Conservation (phyloP, 23 red algal genomes). For the Chondrus crispus region DNA sequence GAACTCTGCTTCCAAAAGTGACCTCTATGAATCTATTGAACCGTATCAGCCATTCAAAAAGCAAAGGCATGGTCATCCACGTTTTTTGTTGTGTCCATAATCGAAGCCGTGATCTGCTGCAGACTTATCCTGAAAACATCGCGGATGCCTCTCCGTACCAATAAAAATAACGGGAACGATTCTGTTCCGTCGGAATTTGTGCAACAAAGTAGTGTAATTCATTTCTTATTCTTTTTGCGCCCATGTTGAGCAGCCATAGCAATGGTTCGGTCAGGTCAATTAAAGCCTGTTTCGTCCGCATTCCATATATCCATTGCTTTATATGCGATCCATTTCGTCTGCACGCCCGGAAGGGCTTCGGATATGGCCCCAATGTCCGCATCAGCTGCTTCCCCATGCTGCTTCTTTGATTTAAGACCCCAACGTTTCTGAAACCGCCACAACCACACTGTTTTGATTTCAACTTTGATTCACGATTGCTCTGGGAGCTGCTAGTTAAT, state of each 20-base stretch:
- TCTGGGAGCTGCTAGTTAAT: too few relatives aligned
- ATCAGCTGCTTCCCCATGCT: neutral
- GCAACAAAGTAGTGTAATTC: neutral
- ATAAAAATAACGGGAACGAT: neutral
- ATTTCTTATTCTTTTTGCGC: slow-evolving; percentile 1
- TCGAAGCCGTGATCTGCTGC: neutral
- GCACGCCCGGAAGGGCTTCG: neutral
- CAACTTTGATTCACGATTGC: neutral
- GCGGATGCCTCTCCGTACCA: neutral
- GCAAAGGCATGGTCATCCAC: neutral
- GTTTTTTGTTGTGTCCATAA: neutral
- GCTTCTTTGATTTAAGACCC: neutral
- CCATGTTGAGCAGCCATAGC: neutral
- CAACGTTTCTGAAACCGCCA: neutral
- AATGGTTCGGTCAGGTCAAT: neutral
- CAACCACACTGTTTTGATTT: neutral
- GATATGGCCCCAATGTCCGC: neutral
- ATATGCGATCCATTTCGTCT: neutral
- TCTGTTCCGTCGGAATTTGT: neutral
- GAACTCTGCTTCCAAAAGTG: neutral
- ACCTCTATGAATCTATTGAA: neutral
- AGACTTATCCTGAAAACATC: neutral
- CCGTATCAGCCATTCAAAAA: slow-evolving; percentile 1
- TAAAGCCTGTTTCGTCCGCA: neutral
- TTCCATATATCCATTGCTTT: neutral